Evolutionary conservation across 129 eudicot species (phyloP).

Genomic region (carrot (Daucus carota)): DH1_v3.0 NC_030384.2:30859501-30860000

Average conservation of each 20-base stretch:
- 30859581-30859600: not conserved
- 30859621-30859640: too few relatives aligned
- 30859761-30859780: not conserved
- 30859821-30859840: constrained; percentile 28
- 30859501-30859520: not conserved
- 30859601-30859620: not conserved
- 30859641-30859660: not conserved
- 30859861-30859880: constrained; percentile 52
- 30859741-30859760: not conserved
- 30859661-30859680: not conserved
- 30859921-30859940: not conserved
- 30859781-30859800: constrained; percentile 17
- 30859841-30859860: constrained; percentile 63
- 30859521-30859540: not conserved
- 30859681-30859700: not conserved
- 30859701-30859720: not conserved
- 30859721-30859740: not conserved
- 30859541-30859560: too few relatives aligned
- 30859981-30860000: constrained; percentile 15
- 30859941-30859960: constrained; percentile 19
- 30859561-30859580: not conserved
- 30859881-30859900: constrained; percentile 60
- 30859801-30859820: constrained; percentile 36
- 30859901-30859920: constrained; percentile 7
- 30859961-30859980: not conserved